Evolutionary conservation across 805 yeast genomes (phyloP), one percentile per base, ranked within the genome.

Genomic region (Candida nanaspora): DNA sequence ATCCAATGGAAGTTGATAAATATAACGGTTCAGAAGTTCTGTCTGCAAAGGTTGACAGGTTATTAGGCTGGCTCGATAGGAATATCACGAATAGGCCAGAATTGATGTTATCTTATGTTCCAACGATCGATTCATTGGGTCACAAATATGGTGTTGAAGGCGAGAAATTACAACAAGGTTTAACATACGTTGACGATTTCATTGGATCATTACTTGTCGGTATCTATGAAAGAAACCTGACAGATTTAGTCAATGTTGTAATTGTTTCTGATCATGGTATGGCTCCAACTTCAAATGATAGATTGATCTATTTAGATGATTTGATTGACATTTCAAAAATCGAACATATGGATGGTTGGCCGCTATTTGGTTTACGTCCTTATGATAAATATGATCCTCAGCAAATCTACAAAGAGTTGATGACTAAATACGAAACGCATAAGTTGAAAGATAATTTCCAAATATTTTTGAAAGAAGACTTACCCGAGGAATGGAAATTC

Each of bases 191-290:
- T 8, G 97, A 91, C 62, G 53, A 58, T 13, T 80, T 82, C 46
- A 59, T 91, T 13, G 71, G 68, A 14, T 55, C 65, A 5, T 43
- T 86, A 31, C 63, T 69, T 14, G 46, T 60, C 21, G 81, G 74
- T 8, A 49, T 89, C 18, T 43, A 53, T 1, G 52, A 56, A 16
- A 66, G 95, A 41, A 79, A 83, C 48, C 62, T 87, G 44, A 62
- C 72, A 0, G 69, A 78, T 19, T 69, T 86, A 33, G 84, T 83
- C 16, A 89, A 91, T 56, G 61, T 89, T 18, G 62, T 91, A 0
- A 64, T 89, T 33, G 83, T 89, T 3, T 85, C 95, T 35, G 96
- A 89, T 58, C 96, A 88, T 57, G 96, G 96, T 10, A 88, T 87
- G 95, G 82, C 94, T 0, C 91, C 95, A 6, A 83, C 95, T 1